These are phyloP conservation scores for Dendryphion nanum DNA, from an alignment of 2,329 filamentous ascomycete species.

Conservation along the genomic window DNA sequence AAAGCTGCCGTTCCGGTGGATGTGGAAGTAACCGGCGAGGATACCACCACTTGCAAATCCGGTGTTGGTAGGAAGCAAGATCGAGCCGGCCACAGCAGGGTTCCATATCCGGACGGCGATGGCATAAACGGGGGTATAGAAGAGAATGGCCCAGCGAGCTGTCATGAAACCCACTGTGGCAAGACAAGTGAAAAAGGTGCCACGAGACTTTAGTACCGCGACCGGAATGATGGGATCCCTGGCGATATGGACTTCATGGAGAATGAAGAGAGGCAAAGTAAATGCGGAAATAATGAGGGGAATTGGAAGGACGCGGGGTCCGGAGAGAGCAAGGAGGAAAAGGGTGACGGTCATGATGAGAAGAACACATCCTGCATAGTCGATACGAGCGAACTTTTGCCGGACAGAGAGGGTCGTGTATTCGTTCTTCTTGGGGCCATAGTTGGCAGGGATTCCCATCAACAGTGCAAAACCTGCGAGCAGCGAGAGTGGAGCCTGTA, in stretches of 20 bases:
- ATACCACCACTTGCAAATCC: conserved; percentile 76
- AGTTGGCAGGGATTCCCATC: conserved; percentile 60
- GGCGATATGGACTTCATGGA: conserved; percentile 64
- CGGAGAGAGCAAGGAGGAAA: conserved; percentile 69
- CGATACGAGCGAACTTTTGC: conserved; percentile 63
- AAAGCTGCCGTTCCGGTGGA: conserved; percentile 70
- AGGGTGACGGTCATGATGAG: conserved; percentile 59
- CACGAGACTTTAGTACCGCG: conserved; percentile 65
- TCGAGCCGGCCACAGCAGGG: conserved; percentile 69
- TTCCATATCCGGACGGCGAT: conserved; percentile 71
- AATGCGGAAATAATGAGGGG: conserved; percentile 62
- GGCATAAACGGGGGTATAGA: conserved; percentile 78
- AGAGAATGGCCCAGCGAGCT: conserved; percentile 75
- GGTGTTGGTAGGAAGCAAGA: conserved; percentile 77
- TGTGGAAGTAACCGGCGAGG: conserved; percentile 71
- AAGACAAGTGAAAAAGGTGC: conserved; percentile 70
- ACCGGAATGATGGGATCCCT: conserved; percentile 74
- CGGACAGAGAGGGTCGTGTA: conserved; percentile 38
- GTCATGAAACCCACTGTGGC: conserved; percentile 78
- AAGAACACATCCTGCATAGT: conserved; percentile 69
- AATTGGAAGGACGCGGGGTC: conserved; percentile 58
- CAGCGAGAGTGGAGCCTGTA: conserved; percentile 66
- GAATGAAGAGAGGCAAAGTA: conserved; percentile 51
- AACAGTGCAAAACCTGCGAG: conserved; percentile 62
- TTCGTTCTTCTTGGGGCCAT: conserved; percentile 37